Base-by-base conservation (phyloP, 495 filamentous ascomycete genomes). In the Aspergillus nidulans region DNA sequence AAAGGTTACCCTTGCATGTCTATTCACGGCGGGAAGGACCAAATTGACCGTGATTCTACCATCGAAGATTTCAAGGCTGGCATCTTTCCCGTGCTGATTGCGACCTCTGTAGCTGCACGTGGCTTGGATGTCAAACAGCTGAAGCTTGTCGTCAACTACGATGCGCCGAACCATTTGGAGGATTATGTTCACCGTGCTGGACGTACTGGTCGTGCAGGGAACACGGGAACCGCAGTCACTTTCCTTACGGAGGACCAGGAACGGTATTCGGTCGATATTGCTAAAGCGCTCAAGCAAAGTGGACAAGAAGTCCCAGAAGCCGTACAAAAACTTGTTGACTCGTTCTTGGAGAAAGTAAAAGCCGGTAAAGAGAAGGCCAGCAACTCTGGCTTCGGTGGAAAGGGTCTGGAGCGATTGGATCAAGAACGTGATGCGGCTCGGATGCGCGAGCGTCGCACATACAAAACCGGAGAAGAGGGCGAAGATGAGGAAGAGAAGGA, bases 171-270 rank as follows among this genome's bases (percentile, higher is more conserved):
- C 65, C 95, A 99, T 71, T 75, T 95, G 28, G 95, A 99, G 71
- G 95, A 99, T 65, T 99, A 99, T 63, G 92, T 99, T 9, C 95
- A 99, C 67, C 88, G 95, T 60, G 90, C 88, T 50, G 95, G 95
- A 47, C 85, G 95, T 55, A 99, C 95, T 8, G 95, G 95, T 6
- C 85, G 95, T 69, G 95, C 95, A 24, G 95, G 95, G 24, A 95
- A 96, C 63, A 95, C 81, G 6, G 95, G 95, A 55, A 96, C 90
- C 19, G 95, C 94, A 0, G 89, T 97, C 40, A 97, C 94, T 0
- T 96, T 99, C 69, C 75, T 99, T 49, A 96, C 91, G 1, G 82
- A 88, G 48, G 89, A 95, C 12, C 91, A 99, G 62, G 92, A 94
- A 60, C 86, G 91, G 36, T 97, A 89, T 63, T 85, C 92, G 6